These are phyloP conservation scores for Naganishia randhawae DNA, from an alignment of 768 basidiomycete genomes.

Conservation along the genomic window DNA sequence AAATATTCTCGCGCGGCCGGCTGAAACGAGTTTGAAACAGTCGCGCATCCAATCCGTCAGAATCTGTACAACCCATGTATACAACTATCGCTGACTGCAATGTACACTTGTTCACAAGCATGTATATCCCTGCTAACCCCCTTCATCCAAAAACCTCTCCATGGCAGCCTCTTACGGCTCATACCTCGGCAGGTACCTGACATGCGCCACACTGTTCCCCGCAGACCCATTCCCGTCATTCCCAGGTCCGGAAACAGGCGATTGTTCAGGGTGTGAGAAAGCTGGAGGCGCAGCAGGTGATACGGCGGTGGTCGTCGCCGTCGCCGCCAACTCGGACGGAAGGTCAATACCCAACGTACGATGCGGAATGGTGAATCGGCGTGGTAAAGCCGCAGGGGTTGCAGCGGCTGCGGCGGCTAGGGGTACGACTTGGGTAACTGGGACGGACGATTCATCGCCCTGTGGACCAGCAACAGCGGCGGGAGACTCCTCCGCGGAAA, in stretches of 20 bases:
- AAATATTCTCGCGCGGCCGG: neutral
- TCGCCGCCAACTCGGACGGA: neutral
- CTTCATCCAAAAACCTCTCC: neutral
- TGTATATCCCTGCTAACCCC: too few species aligned
- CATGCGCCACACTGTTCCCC: neutral
- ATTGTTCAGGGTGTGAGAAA: conserved; percentile 7
- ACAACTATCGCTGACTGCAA: neutral
- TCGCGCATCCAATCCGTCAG: too few species aligned
- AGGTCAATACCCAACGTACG: conserved; percentile 4
- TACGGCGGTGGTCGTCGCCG: neutral
- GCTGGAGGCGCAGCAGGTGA: conserved; percentile 1
- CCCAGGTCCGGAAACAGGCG: conserved; percentile 5
- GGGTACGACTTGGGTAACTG: neutral
- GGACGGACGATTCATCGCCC: neutral
- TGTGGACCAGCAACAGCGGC: neutral
- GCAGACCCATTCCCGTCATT: neutral
- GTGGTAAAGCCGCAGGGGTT: neutral
- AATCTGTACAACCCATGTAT: neutral
- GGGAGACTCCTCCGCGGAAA: neutral
- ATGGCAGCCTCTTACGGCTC: conserved; percentile 31
- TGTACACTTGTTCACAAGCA: too few species aligned
- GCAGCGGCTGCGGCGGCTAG: too few species aligned
- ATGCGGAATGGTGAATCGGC: neutral
- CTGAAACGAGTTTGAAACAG: neutral
- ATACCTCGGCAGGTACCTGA: conserved; percentile 36